phyloP scores from a whole-genome alignment of 2,329 filamentous ascomycete species.

The Fusarium globosum region DNA sequence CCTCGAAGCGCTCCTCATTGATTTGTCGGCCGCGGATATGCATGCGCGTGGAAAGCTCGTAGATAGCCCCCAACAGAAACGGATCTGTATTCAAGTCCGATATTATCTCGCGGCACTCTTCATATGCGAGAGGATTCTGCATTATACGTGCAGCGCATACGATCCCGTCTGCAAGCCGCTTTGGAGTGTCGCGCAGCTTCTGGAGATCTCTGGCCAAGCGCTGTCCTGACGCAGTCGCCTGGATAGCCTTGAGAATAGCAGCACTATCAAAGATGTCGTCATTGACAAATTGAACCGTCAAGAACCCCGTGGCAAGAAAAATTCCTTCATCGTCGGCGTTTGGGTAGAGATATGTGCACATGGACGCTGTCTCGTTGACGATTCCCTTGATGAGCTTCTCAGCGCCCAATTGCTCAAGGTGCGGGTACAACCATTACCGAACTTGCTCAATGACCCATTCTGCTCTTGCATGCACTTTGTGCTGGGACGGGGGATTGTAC shows the following conservation, averaged over 20 bases:
- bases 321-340: not conserved
- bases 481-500: not conserved
- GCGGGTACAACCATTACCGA: not conserved
- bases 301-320: not conserved
- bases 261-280: not conserved
- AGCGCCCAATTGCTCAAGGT: not conserved
- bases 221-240: not conserved
- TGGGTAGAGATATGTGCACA: not conserved
- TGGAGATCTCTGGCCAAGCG: fast-evolving
- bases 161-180: fast-evolving
- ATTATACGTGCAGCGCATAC: not conserved
- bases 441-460: not conserved
- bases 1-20: not conserved
- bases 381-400: not conserved
- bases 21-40: not conserved
- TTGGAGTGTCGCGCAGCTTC: not conserved
- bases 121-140: fast-evolving
- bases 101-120: fast-evolving
- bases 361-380: not conserved
- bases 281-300: not conserved
- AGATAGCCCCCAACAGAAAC: fast-evolving
- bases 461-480: not conserved
- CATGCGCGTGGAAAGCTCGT: not conserved
- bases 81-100: not conserved
- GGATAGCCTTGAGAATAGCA: not conserved